Conservation (phyloP, 352 stramenopile genomes). For the Phytophthora citricola region DNA sequence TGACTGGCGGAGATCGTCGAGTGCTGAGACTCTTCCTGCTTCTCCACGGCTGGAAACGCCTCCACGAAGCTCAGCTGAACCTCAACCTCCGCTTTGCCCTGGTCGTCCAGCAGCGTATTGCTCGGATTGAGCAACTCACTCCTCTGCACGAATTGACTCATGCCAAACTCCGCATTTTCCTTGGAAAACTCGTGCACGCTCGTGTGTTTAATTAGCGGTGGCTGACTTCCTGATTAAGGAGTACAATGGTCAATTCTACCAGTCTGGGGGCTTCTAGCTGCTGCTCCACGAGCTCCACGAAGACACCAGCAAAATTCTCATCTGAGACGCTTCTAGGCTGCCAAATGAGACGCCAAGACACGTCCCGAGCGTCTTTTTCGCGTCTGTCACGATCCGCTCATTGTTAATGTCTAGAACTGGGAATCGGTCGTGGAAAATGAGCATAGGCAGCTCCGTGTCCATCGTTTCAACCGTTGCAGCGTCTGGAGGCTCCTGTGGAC, state of each 20-base stretch:
- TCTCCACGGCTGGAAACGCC: slow-evolving; percentile 37
- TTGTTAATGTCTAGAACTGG: slow-evolving; percentile 50
- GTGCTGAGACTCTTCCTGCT: slow-evolving; percentile 13
- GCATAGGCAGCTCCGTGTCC: slow-evolving; percentile 1
- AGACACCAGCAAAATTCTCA: slow-evolving; percentile 58
- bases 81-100: slow-evolving; percentile 60
- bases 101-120: slow-evolving; percentile 50
- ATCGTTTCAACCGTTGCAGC: slow-evolving; percentile 23
- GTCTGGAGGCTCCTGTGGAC: slow-evolving; percentile 13
- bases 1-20: slow-evolving; percentile 4
- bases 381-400: slow-evolving; percentile 35
- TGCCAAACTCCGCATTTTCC: slow-evolving; percentile 60
- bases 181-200: slow-evolving; percentile 58
- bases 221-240: slow-evolving; percentile 42
- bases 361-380: slow-evolving; percentile 45
- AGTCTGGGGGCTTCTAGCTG: slow-evolving; percentile 3
- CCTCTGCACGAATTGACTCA: slow-evolving; percentile 58
- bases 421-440: slow-evolving; percentile 49
- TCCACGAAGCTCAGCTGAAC: slow-evolving; percentile 47
- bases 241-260: slow-evolving; percentile 50
- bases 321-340: slow-evolving; percentile 57
- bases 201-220: slow-evolving; percentile 44
- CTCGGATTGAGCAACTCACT: slow-evolving; percentile 53
- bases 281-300: slow-evolving; percentile 59
- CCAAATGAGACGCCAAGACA: slow-evolving; percentile 72